Evolutionary conservation across 176 grass and related monocot species (phyloP).

Genomic region (Elaeis guineensis): DNA sequence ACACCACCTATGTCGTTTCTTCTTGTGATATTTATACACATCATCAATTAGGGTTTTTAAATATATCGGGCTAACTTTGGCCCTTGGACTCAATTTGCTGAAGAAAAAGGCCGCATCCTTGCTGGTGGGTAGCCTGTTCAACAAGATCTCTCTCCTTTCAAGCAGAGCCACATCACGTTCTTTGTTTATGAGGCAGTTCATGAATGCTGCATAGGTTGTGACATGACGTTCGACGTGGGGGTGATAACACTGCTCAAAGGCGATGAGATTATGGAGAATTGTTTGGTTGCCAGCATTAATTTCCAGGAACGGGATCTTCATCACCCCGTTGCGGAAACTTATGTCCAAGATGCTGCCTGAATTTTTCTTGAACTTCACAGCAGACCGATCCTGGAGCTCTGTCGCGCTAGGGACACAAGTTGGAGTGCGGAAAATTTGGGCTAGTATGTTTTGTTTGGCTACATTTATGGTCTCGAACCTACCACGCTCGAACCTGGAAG

Average conservation of each 20-base stretch:
- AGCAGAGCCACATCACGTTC: constrained; percentile 33
- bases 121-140: constrained; percentile 10
- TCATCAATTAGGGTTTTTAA: constrained; percentile 8
- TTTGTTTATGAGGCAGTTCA: constrained; percentile 35
- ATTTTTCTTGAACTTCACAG: constrained; percentile 33
- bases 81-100: constrained; percentile 26
- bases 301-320: too few relatives aligned
- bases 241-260: too few relatives aligned
- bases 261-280: too few relatives aligned
- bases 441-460: too few relatives aligned
- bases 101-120: constrained; percentile 22
- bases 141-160: constrained; percentile 18
- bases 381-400: constrained; percentile 21
- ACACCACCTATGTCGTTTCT: constrained; percentile 6
- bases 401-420: constrained; percentile 28
- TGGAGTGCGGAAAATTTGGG: too few relatives aligned
- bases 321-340: constrained; percentile 34
- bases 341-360: constrained; percentile 33
- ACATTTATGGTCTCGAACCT: too few relatives aligned
- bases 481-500: too few relatives aligned
- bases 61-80: constrained; percentile 21
- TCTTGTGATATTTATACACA: constrained; percentile 10
- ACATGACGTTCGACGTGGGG: too few relatives aligned
- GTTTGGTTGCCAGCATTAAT: too few relatives aligned
- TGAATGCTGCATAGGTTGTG: too few relatives aligned